Evolutionary conservation across 1,284 basidiomycete species (phyloP).

Genomic region (Xerocomus alliaceus): DNA sequence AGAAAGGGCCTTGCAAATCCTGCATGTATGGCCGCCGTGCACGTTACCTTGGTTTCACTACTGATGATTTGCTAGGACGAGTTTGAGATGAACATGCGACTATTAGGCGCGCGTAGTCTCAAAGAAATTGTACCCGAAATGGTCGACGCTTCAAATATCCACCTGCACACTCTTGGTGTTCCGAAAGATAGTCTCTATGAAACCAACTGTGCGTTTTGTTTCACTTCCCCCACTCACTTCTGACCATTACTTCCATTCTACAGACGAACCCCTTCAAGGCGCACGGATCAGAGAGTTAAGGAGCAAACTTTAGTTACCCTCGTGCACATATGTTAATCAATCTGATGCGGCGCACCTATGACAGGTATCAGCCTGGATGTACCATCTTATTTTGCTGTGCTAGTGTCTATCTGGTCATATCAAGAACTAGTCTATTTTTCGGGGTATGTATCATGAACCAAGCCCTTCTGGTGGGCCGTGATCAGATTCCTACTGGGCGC

Average conservation of each 20-base stretch:
- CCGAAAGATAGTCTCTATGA: slow-evolving; percentile 78
- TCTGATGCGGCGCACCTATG: not conserved
- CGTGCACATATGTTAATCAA: not conserved
- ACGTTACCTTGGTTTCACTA: not conserved
- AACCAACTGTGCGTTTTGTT: slow-evolving; percentile 69
- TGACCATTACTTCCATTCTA: slow-evolving; percentile 45
- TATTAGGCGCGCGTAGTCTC: slow-evolving; percentile 83
- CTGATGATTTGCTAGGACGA: slow-evolving; percentile 68
- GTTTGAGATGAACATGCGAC: slow-evolving; percentile 92
- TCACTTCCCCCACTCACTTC: not conserved
- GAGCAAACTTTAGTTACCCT: slow-evolving; percentile 51
- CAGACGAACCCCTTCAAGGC: slow-evolving; percentile 53
- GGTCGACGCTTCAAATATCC: slow-evolving; percentile 83
- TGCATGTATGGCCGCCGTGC: slow-evolving; percentile 62
- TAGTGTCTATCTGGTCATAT: not conserved
- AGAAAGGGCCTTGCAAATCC: slow-evolving; percentile 77
- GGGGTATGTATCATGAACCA: not conserved
- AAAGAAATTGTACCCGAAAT: slow-evolving; percentile 83
- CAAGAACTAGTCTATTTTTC: not conserved
- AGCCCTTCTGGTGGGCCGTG: not conserved
- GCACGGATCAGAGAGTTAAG: slow-evolving; percentile 58
- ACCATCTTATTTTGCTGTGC: slow-evolving; percentile 7
- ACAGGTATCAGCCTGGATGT: not conserved
- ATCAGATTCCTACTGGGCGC: not conserved
- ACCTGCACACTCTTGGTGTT: slow-evolving; percentile 65